These are phyloP conservation scores for Marasmius oreades DNA, from an alignment of 1,284 basidiomycete genomes.

Conservation along the genomic window DNA sequence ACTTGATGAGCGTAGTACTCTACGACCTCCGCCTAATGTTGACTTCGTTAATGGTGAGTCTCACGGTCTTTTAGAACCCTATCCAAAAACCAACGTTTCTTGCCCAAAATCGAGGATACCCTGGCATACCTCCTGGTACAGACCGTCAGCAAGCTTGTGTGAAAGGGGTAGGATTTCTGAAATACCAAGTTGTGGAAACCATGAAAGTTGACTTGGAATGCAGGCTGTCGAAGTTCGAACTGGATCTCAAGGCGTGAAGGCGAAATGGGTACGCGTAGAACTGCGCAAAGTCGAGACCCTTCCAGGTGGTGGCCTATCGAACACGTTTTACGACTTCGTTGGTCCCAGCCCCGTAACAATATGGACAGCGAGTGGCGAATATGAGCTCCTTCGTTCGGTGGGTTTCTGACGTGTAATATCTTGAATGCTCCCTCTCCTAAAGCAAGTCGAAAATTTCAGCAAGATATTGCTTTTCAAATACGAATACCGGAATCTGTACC, in stretches of 20 bases:
- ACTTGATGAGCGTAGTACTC: constrained; percentile 42
- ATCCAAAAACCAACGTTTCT: constrained; percentile 10
- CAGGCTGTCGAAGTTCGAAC: constrained; percentile 83
- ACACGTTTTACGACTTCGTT: constrained; percentile 70
- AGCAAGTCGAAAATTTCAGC: constrained; percentile 24
- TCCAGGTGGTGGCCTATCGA: constrained; percentile 63
- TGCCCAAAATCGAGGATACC: constrained; percentile 53
- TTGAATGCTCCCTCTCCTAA: not conserved
- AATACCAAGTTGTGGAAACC: constrained; percentile 1
- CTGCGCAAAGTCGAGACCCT: constrained; percentile 82
- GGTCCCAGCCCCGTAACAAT: constrained; percentile 69
- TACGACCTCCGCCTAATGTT: constrained; percentile 78
- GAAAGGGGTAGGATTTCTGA: constrained; percentile 67
- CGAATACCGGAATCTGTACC: constrained; percentile 85
- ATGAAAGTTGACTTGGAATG: not conserved
- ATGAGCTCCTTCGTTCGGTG: constrained; percentile 62
- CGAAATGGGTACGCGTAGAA: constrained; percentile 86
- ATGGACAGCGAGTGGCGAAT: constrained; percentile 74
- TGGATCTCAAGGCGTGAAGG: constrained; percentile 73
- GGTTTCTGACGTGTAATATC: constrained; percentile 24
- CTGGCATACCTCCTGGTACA: constrained; percentile 71
- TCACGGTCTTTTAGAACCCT: not conserved
- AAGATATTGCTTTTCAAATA: constrained; percentile 79
- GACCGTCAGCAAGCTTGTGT: constrained; percentile 76
- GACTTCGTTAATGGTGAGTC: constrained; percentile 74